Evolutionary conservation across 495 filamentous ascomycete species (phyloP).

Genomic region (Tuber microsphaerosporum): DNA sequence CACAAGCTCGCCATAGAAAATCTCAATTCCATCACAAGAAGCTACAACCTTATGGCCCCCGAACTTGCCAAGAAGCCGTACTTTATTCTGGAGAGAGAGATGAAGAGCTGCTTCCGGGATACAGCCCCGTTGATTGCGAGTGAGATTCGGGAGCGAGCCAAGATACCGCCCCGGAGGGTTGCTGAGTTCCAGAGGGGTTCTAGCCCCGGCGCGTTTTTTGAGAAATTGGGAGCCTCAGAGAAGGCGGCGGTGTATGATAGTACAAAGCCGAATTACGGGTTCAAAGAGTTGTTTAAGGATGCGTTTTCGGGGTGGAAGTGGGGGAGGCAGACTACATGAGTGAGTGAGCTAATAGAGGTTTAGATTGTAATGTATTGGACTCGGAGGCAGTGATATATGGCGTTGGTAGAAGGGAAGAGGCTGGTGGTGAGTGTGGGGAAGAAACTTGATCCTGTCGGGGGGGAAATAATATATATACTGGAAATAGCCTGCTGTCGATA

Average conservation of each 20-base stretch:
- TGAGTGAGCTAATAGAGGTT: neutral
- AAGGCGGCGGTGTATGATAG: conserved; percentile 62
- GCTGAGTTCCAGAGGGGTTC: conserved; percentile 29
- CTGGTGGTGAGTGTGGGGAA: neutral
- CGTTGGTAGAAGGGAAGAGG: neutral
- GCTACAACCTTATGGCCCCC: conserved; percentile 92
- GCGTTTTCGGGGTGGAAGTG: conserved; percentile 47
- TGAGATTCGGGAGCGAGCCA: conserved; percentile 64
- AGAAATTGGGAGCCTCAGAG: conserved; percentile 49
- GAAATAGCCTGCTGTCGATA: neutral
- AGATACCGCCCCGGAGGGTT: conserved; percentile 44
- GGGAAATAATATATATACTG: neutral
- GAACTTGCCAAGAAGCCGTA: conserved; percentile 91
- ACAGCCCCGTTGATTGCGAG: conserved; percentile 67
- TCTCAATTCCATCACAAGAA: conserved; percentile 71
- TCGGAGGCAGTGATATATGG: neutral
- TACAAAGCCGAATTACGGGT: conserved; percentile 64
- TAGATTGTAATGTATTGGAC: conserved; percentile 10
- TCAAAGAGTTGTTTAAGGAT: conserved; percentile 82
- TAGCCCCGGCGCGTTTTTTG: conserved; percentile 47
- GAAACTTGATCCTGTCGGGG: neutral
- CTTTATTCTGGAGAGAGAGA: conserved; percentile 73
- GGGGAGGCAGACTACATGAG: conserved; percentile 31
- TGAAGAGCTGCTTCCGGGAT: conserved; percentile 73
- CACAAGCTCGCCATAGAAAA: conserved; percentile 68